phyloP scores from a whole-genome alignment of 768 basidiomycete genomes.

The Tylopilus sp. region DNA sequence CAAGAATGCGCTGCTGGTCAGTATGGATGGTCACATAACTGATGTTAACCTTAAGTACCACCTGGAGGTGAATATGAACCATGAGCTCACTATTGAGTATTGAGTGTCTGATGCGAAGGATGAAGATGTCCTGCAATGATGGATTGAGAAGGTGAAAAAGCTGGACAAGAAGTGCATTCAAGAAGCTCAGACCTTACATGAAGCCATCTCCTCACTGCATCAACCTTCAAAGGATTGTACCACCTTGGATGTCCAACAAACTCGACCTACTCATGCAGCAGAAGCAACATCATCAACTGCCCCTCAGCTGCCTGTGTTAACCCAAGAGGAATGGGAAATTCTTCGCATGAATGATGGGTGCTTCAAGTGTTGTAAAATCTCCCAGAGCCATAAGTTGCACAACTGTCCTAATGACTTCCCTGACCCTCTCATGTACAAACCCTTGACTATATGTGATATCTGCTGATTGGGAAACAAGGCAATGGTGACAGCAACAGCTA shows the following conservation, averaged over 20 bases:
- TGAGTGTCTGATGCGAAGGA: neutral
- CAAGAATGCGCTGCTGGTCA: neutral
- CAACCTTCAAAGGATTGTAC: too few species aligned
- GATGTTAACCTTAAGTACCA: neutral
- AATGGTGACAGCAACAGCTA: neutral
- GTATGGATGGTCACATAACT: neutral
- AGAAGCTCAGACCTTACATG: too few species aligned
- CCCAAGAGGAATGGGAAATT: conserved; percentile 4
- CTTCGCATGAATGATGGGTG: conserved; percentile 20
- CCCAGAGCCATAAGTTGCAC: neutral
- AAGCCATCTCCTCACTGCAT: too few species aligned
- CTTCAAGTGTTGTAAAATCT: conserved; percentile 17
- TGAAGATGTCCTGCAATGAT: neutral
- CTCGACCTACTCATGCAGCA: too few species aligned
- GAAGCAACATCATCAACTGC: too few species aligned
- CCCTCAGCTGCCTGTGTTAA: conserved; percentile 4
- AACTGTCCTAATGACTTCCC: conserved; percentile 24
- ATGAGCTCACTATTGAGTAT: neutral
- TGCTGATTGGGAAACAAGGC: neutral
- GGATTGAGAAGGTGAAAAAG: neutral
- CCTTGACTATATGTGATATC: conserved; percentile 1
- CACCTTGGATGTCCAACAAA: too few species aligned
- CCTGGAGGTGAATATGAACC: neutral
- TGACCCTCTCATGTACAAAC: conserved; percentile 6
- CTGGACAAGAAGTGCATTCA: neutral